Base-by-base conservation (phyloP, 1,284 basidiomycete genomes). In the Psilocybe mexicana region DNA sequence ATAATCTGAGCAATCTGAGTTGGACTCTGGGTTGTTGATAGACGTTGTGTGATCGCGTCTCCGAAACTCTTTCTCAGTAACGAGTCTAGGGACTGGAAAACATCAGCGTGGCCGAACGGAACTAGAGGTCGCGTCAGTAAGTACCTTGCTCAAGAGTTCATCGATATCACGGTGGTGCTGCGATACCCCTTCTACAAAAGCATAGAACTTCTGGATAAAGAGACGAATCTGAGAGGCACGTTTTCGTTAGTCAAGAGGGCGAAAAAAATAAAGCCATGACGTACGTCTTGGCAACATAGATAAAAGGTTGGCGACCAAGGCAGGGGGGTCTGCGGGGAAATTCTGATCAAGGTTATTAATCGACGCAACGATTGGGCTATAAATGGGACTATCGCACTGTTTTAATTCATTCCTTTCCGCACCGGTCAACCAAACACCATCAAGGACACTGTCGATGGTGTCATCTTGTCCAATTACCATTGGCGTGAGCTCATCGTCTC, bases 271-370 rank as follows among this genome's bases (percentile, higher is more conserved):
- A 6, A 12, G 36, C 14, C 1, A 40, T 24, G 1, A 46, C 69
- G 30, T 69, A 91, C 91, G 68, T 98, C 93, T 79, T 94, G 92
- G 71, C 96, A 99, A 69, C 94, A 97, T 46, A 94, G 79, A 61
- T 95, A 94, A 72, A 98, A 98, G 0, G 93, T 92, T 70, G 94
- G 92, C 1, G 96, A 98, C 88, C 97, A 99, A 0, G 96, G 94
- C 54, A 99, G 80, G 14, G 82, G 82, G 57, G 92, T 79, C 1
- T 96, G 95, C 58, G 91, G 81, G 0, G 82, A 68, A 54, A 80
- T 79, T 65, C 94, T 96, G 58, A 8, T 6, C 44, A 24, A 30
- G 52, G 25, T 45, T 44, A 43, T 58, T 30, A 50, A 18, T 36
- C 43, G 25, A 24, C 8, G 28, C 12, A 45, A 26, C 1, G 46